A percentile compares a stretch with the other conserved stretches of the same genome.
phyloP scores from a whole-genome alignment of 2,329 filamentous ascomycete species.

The Fusarium circinatum region DNA sequence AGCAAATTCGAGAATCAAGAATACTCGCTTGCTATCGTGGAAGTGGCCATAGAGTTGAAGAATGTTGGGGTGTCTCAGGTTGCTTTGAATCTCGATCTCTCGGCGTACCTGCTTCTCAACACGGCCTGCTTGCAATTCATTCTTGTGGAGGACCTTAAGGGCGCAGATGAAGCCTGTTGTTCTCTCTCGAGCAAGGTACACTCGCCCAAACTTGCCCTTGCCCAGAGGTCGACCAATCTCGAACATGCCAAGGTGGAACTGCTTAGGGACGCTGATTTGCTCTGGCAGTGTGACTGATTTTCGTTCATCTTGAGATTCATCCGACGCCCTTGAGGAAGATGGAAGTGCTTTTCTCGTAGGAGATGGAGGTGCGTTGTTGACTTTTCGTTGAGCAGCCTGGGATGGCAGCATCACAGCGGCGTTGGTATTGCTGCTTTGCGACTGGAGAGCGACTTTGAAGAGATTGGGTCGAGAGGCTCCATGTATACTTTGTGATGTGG shows the following conservation, averaged over 20 bases:
- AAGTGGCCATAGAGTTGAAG: conserved; percentile 86
- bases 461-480: conserved; percentile 79
- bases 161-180: conserved; percentile 84
- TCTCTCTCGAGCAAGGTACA: conserved; percentile 84
- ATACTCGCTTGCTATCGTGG: conserved; percentile 87
- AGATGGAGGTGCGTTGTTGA: conserved; percentile 56
- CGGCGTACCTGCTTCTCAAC: conserved; percentile 88
- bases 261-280: conserved; percentile 65
- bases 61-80: conserved; percentile 86
- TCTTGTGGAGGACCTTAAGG: conserved; percentile 87
- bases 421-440: conserved; percentile 74
- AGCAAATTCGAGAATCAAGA: conserved; percentile 87
- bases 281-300: conserved; percentile 64
- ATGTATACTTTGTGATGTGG: conserved; percentile 57
- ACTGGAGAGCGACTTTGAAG: conserved; percentile 85
- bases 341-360: conserved; percentile 62
- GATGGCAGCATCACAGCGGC: conserved; percentile 75
- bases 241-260: conserved; percentile 93
- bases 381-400: conserved; percentile 69
- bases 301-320: conserved; percentile 63
- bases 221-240: conserved; percentile 89
- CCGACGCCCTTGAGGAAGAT: conserved; percentile 53
- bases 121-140: conserved; percentile 76
- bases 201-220: conserved; percentile 88
- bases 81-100: conserved; percentile 90